A percentile compares a stretch with the other conserved stretches of the same genome.
These are phyloP conservation scores for Phytopythium chamaehyphon DNA, from an alignment of 352 stramenopile genomes.

Conservation along the genomic window DNA sequence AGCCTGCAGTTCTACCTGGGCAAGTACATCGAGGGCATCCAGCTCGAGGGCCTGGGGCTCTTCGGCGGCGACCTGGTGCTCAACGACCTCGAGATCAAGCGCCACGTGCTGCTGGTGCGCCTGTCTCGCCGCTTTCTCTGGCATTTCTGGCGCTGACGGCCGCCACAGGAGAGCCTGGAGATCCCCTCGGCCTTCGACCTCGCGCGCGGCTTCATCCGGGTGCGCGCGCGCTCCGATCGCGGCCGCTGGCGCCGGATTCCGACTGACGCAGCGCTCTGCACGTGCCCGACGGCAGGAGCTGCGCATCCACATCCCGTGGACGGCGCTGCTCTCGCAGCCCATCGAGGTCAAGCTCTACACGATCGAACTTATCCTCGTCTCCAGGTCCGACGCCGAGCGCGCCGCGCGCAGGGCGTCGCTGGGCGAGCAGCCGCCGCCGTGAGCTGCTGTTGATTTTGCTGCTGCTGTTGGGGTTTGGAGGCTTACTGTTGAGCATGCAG, in stretches of 20 bases:
- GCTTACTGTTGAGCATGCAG: not conserved
- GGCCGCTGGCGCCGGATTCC: too few relatives aligned
- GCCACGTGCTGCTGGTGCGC: conserved; percentile 62
- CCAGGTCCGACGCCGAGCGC: conserved; percentile 25
- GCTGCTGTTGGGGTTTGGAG: too few relatives aligned
- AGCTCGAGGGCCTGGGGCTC: conserved; percentile 78
- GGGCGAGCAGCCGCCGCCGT: too few relatives aligned
- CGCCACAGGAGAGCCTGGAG: conserved; percentile 77
- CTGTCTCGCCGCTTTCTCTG: too few relatives aligned
- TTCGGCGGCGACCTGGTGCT: conserved; percentile 85
- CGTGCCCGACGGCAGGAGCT: too few relatives aligned
- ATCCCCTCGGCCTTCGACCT: conserved; percentile 87
- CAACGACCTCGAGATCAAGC: conserved; percentile 88
- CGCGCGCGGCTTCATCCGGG: conserved; percentile 79
- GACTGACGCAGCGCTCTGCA: too few relatives aligned
- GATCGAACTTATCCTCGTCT: conserved; percentile 83
- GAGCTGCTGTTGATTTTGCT: too few relatives aligned
- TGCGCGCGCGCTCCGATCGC: too few relatives aligned
- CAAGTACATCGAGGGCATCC: conserved; percentile 89
- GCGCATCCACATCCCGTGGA: conserved; percentile 87
- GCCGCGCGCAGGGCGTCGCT: conserved; percentile 10
- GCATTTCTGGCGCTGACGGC: too few relatives aligned
- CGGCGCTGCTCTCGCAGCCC: conserved; percentile 79
- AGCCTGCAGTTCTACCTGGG: conserved; percentile 86
- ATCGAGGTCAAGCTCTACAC: conserved; percentile 89